Evolutionary conservation across 179 eudicot species (phyloP).

Genomic region (Heliamphora pulchella): DNA sequence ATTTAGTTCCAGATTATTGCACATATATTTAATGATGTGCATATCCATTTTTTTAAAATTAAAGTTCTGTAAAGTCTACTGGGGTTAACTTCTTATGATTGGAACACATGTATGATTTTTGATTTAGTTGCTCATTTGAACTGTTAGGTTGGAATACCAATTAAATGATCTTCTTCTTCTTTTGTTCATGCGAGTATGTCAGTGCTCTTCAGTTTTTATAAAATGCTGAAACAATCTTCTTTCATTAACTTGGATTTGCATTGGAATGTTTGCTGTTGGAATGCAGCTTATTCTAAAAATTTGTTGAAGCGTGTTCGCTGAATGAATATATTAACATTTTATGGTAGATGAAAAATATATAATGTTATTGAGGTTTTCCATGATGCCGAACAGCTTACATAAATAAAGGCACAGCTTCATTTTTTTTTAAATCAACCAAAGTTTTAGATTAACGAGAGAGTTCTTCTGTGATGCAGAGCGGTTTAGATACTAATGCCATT

Average conservation of each 20-base stretch:
- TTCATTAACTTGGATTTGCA: neutral
- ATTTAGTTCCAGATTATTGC: neutral
- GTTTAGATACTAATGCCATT: neutral
- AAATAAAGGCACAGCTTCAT: neutral
- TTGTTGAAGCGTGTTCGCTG: neutral
- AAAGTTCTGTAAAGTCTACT: neutral
- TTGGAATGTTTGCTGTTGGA: neutral
- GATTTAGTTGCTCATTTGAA: conserved; percentile 6
- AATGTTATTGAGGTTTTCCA: neutral
- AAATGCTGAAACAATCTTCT: neutral
- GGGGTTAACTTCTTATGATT: neutral
- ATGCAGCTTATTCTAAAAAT: neutral
- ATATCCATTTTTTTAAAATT: neutral
- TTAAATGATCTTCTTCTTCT: neutral
- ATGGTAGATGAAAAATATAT: neutral
- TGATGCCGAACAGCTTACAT: neutral
- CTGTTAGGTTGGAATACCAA: neutral
- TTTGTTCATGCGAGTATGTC: neutral
- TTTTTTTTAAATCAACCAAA: too few relatives aligned
- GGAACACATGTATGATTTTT: neutral
- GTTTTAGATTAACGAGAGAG: neutral
- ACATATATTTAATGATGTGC: neutral
- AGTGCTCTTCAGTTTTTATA: neutral
- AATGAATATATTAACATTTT: neutral
- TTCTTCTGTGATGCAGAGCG: neutral